Percentiles rank a stretch among this genome's conserved stretches.
These are phyloP conservation scores for Chlorella variabilis DNA, from an alignment of 163 green algal species.

Conservation along the genomic window DNA sequence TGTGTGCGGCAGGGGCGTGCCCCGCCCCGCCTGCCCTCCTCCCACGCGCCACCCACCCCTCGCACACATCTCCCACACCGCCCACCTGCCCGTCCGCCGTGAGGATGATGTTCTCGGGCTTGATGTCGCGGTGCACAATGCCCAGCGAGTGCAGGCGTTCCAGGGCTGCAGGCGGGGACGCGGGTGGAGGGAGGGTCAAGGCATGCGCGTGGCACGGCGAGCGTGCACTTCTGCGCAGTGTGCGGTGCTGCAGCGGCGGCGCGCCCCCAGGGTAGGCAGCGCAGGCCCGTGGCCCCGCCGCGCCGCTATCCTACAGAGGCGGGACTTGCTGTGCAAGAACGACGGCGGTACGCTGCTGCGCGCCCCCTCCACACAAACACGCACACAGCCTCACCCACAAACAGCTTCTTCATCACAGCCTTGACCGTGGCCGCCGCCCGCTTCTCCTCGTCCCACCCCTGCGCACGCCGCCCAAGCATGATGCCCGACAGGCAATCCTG, in stretches of 20 bases:
- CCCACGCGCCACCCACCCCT: too few relatives aligned
- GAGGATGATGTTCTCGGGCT: constrained; percentile 89
- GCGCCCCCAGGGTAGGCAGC: too few relatives aligned
- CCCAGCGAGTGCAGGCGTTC: constrained; percentile 80
- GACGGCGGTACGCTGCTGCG: too few relatives aligned
- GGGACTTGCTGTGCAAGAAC: too few relatives aligned
- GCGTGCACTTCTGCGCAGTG: too few relatives aligned
- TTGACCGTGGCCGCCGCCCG: constrained; percentile 74
- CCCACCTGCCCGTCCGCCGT: constrained; percentile 73
- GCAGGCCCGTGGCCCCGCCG: too few relatives aligned
- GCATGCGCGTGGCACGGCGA: too few relatives aligned
- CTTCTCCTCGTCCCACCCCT: constrained; percentile 53
- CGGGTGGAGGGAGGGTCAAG: not conserved
- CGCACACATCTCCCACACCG: too few relatives aligned
- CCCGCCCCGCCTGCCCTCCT: too few relatives aligned
- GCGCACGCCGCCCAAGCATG: constrained; percentile 62
- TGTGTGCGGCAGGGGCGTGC: too few relatives aligned
- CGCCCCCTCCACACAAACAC: not conserved
- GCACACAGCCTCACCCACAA: constrained; percentile 46
- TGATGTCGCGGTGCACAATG: constrained; percentile 91
- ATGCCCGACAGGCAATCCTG: constrained; percentile 60
- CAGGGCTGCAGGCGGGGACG: constrained; percentile 5
- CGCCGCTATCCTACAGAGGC: too few relatives aligned
- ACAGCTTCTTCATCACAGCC: constrained; percentile 75
- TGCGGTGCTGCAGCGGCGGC: too few relatives aligned